Conservation (phyloP, 2,329 filamentous ascomycete species). For the Emergomyces pasteurianus region DNA sequence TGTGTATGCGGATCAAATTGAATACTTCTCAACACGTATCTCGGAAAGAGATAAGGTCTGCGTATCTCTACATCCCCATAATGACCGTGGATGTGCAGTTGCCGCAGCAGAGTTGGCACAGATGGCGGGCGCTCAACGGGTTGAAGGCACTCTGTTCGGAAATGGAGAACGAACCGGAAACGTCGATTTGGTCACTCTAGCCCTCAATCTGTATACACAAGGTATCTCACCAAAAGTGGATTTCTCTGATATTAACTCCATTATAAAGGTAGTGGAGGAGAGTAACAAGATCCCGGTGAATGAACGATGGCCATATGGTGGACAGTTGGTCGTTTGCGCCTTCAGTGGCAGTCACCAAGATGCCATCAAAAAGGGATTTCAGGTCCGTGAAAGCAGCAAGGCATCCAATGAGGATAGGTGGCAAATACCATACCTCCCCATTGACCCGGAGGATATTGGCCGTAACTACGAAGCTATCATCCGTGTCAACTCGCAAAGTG, state of each 20-base stretch:
- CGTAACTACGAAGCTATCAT: constrained; percentile 97
- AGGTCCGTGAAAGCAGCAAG: constrained; percentile 51
- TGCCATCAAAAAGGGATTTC: constrained; percentile 80
- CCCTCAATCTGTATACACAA: constrained; percentile 88
- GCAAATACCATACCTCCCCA: constrained; percentile 81
- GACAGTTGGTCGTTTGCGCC: constrained; percentile 80
- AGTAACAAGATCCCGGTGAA: constrained; percentile 94
- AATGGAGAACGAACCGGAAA: constrained; percentile 95
- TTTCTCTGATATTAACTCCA: constrained; percentile 74
- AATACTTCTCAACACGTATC: constrained; percentile 85
- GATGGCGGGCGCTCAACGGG: constrained; percentile 90
- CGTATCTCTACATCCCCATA: constrained; percentile 87
- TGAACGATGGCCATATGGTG: constrained; percentile 78
- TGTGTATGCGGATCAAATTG: constrained; percentile 89
- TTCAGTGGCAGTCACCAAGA: constrained; percentile 92
- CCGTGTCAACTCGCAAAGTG: constrained; percentile 90
- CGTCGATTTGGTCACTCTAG: constrained; percentile 85
- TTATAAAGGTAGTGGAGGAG: constrained; percentile 82
- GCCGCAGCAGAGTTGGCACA: constrained; percentile 86
- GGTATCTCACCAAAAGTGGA: constrained; percentile 75
- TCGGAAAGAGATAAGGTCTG: constrained; percentile 74
- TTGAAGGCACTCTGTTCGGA: constrained; percentile 87
- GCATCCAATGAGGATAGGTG: constrained; percentile 55
- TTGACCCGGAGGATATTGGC: constrained; percentile 87
- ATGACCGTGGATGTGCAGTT: constrained; percentile 81